A percentile compares a stretch with the other conserved stretches of the same genome.
These are phyloP conservation scores for Phaeosphaeria sp. DNA, from an alignment of 2,329 filamentous ascomycete genomes.

Conservation along the genomic window DNA sequence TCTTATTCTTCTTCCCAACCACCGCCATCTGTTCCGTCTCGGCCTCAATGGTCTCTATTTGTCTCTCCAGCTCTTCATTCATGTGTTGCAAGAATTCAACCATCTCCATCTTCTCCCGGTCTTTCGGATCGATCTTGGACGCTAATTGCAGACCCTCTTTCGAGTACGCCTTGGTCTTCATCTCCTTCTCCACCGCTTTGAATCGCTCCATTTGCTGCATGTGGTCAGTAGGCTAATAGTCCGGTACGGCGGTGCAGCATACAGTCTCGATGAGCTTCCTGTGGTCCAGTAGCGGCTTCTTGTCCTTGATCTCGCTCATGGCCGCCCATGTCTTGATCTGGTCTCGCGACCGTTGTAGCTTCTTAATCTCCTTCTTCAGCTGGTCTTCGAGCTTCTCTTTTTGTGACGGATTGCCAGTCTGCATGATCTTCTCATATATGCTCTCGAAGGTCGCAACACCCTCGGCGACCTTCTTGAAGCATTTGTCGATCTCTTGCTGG, in stretches of 20 bases:
- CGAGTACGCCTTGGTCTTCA: slow-evolving; percentile 99
- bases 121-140: slow-evolving; percentile 94
- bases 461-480: slow-evolving; percentile 97
- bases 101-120: slow-evolving; percentile 90
- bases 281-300: slow-evolving; percentile 91
- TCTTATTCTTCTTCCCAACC: slow-evolving; percentile 94
- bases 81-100: slow-evolving; percentile 84
- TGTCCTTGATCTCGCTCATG: slow-evolving; percentile 99
- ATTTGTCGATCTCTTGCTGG: slow-evolving; percentile 98
- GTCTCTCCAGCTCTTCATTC: slow-evolving; percentile 91
- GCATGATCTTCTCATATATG: slow-evolving; percentile 98
- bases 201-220: slow-evolving; percentile 97
- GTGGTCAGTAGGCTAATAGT: slow-evolving; percentile 37
- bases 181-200: slow-evolving; percentile 99
- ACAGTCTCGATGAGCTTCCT: slow-evolving; percentile 98
- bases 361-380: slow-evolving; percentile 99
- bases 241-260: slow-evolving; percentile 40
- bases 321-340: slow-evolving; percentile 99
- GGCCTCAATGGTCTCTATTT: slow-evolving; percentile 91
- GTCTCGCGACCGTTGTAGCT: slow-evolving; percentile 93
- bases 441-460: slow-evolving; percentile 90
- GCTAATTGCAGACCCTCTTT: slow-evolving; percentile 95
- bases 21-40: slow-evolving; percentile 82
- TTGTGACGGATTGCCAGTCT: slow-evolving; percentile 89
- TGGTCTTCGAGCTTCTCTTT: slow-evolving; percentile 99